Conservation (phyloP, 208 protist genomes). For the Crithidia mellificae region DNA sequence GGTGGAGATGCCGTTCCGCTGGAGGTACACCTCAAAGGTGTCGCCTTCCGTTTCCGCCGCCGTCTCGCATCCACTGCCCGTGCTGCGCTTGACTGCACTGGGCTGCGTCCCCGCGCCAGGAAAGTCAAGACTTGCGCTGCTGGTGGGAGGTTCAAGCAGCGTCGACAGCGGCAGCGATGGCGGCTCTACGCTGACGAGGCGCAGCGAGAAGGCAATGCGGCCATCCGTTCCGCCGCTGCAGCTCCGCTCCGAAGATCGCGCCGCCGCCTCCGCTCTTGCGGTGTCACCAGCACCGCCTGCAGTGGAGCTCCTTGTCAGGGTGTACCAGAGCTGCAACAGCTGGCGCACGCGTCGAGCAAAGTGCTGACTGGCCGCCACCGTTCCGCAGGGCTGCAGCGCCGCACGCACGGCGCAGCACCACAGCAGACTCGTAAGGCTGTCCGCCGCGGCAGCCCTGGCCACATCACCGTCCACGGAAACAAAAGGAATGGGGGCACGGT, state of each 20-base stretch:
- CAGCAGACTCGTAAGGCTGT: conserved; percentile 27
- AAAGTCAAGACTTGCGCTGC: no score
- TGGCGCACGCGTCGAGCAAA: conserved; percentile 25
- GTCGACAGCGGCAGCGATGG: neutral
- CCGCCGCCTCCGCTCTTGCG: neutral
- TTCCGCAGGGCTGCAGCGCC: conserved; percentile 5
- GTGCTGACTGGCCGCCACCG: conserved; percentile 2
- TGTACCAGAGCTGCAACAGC: conserved; percentile 33
- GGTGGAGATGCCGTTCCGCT: conserved; percentile 30
- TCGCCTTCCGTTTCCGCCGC: conserved; percentile 18
- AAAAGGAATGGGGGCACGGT: conserved; percentile 34
- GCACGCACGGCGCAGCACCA: conserved; percentile 27
- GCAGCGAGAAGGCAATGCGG: conserved; percentile 27
- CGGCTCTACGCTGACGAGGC: conserved; percentile 25
- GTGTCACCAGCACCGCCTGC: neutral
- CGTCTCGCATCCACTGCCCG: no score
- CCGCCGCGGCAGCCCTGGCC: conserved; percentile 12
- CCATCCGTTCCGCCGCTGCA: neutral
- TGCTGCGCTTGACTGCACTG: no score
- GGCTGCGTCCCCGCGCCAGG: no score
- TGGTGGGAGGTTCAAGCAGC: no score
- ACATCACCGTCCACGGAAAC: conserved; percentile 24
- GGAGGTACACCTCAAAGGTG: conserved; percentile 33
- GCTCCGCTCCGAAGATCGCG: neutral
- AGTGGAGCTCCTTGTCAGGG: conserved; percentile 16